Evolutionary conservation across 164 flowering plant species (phyloP), one percentile per base, ranked within the genome.

Genomic region (Nymphaea thermarum): DNA sequence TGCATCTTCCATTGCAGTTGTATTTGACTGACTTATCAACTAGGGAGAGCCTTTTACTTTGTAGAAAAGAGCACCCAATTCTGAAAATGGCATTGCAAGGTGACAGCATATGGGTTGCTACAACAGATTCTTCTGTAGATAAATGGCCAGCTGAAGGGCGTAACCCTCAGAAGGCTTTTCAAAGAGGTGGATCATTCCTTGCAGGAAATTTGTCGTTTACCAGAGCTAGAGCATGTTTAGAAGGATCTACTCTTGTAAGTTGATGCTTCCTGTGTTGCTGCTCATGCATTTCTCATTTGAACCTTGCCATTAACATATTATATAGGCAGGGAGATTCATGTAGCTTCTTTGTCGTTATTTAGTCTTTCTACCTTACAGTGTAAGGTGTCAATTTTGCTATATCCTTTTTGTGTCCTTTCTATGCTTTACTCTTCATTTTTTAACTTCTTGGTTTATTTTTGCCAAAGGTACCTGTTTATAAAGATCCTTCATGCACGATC

Each of bases 161-260:
- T 4, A 85, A 80, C 67, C 98, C 94, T 71, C 87, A 80, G 63
- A 87, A 90, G 79, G 82, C 79, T 71, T 87, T 91, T 70, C 84
- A 87, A 77, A 86, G 78, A 82, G 98, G 98, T 18, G 88, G 89
- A 65, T 85, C 98, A 68, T 93, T 93, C 70, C 79, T 93, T 75
- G 98, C 97, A 67, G 97, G 98, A 51, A 93, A 93, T 68, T 78
- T 93, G 77, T 89, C 96, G 63, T 93, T 89, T 80, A 83, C 97
- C 41, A 82, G 97, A 78, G 93, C 96, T 57, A 86, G 97, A 73
- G 88, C 85, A 70, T 87, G 90, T 43, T 75, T 93, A 63, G 97
- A 93, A 84, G 96, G 98, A 71, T 87, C 94, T 65, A 78, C 81
- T 62, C 92, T 85, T 65, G 98, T 91, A 79, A 82, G 90, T 78